These are phyloP conservation scores for Aspergillus sojae DNA, from an alignment of 2,329 filamentous ascomycete species.

Conservation along the genomic window DNA sequence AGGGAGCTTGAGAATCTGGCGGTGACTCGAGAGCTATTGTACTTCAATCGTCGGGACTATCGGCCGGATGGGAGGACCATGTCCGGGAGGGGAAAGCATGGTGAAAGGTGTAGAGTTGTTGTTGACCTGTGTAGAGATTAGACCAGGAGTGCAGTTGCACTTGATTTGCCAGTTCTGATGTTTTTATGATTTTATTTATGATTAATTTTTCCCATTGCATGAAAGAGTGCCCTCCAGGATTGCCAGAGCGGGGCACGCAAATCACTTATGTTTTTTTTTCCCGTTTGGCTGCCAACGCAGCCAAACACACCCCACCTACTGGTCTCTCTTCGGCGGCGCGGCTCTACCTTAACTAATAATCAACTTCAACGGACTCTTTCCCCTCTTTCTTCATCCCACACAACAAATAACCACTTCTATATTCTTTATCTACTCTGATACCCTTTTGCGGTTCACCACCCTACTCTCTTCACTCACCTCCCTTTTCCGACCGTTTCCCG, in stretches of 20 bases:
- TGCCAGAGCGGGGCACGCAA: background rate
- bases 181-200: background rate
- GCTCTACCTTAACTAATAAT: background rate
- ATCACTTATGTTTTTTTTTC: background rate
- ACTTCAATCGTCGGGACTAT: background rate
- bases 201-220: background rate
- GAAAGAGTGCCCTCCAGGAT: background rate
- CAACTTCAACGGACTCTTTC: background rate
- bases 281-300: conserved; percentile 1
- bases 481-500: conserved; percentile 13
- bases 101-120: too few relatives aligned
- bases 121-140: too few relatives aligned
- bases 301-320: background rate
- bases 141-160: too few relatives aligned
- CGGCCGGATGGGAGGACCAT: background rate
- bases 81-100: background rate
- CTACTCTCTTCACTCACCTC: background rate
- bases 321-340: background rate
- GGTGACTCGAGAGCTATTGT: background rate
- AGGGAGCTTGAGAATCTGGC: background rate
- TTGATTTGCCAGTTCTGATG: background rate
- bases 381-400: conserved; percentile 7
- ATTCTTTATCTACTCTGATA: background rate
- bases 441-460: background rate
- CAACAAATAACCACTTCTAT: conserved; percentile 13